Evolutionary conservation across 2,329 filamentous ascomycete species (phyloP).

Genomic region (Fusarium pseudoanthophilum): DNA sequence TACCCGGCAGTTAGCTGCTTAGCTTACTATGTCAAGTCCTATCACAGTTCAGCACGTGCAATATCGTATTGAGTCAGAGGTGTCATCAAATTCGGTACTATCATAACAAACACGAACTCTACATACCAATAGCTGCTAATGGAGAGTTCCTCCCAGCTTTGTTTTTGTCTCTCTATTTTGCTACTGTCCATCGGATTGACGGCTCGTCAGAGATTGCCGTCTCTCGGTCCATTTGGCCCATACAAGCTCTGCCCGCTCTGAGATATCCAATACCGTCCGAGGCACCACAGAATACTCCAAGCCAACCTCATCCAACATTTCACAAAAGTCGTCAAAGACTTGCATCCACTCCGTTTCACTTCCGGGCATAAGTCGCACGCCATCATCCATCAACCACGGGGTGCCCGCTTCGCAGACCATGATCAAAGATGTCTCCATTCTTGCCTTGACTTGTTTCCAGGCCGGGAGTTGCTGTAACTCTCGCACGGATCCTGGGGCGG

Average conservation of each 20-base stretch:
- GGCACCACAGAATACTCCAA: slow-evolving; percentile 17
- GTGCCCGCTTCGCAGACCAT: slow-evolving; percentile 51
- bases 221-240: background rate
- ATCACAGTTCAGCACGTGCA: too few relatives aligned
- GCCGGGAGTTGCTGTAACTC: too few relatives aligned
- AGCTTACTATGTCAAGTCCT: too few relatives aligned
- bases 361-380: slow-evolving; percentile 29
- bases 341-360: slow-evolving; percentile 10
- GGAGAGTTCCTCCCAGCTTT: too few relatives aligned
- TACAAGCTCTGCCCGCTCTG: slow-evolving; percentile 10
- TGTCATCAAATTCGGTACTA: too few relatives aligned
- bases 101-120: too few relatives aligned
- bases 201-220: background rate
- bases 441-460: slow-evolving; percentile 47
- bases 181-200: too few relatives aligned
- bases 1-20: too few relatives aligned
- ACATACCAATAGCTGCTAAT: too few relatives aligned
- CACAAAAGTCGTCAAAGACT: slow-evolving; percentile 17
- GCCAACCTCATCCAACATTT: slow-evolving; percentile 1
- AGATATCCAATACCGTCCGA: background rate
- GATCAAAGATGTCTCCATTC: slow-evolving; percentile 50
- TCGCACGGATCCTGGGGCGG: slow-evolving; percentile 31
- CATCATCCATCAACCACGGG: slow-evolving; percentile 25
- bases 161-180: too few relatives aligned
- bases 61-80: too few relatives aligned